phyloP scores from a whole-genome alignment of 179 eudicot species.

The Silene vulgaris region DNA sequence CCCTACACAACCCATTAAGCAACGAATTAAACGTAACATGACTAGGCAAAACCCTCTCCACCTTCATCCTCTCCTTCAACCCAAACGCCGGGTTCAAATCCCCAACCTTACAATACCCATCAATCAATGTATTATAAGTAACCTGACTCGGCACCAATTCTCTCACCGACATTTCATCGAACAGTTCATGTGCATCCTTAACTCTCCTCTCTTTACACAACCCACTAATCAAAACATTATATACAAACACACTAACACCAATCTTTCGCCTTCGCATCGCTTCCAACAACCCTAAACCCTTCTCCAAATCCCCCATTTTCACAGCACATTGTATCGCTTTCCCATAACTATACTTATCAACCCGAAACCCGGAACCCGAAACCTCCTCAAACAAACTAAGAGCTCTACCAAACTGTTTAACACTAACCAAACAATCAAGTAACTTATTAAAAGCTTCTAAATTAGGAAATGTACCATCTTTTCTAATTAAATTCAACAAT shows the following conservation, averaged over 20 bases:
- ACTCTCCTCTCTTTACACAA: slow-evolving; percentile 46
- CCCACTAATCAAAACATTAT: slow-evolving; percentile 60
- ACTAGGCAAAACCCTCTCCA: slow-evolving; percentile 42
- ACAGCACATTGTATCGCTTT: slow-evolving; percentile 71
- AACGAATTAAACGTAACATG: slow-evolving; percentile 60
- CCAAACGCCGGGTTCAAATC: slow-evolving; percentile 41
- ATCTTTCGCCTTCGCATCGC: slow-evolving; percentile 38
- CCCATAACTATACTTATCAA: slow-evolving; percentile 51
- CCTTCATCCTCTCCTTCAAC: slow-evolving; percentile 53
- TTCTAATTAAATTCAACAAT: slow-evolving; percentile 33
- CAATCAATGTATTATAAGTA: slow-evolving; percentile 52
- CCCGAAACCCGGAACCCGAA: slow-evolving; percentile 35
- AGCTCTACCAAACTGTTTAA: slow-evolving; percentile 28
- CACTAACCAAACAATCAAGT: slow-evolving; percentile 45
- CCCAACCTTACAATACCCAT: slow-evolving; percentile 59
- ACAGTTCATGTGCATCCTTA: slow-evolving; percentile 39
- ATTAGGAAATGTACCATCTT: slow-evolving; percentile 40
- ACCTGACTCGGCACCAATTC: slow-evolving; percentile 36
- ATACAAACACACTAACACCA: slow-evolving; percentile 49
- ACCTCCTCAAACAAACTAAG: slow-evolving; percentile 44
- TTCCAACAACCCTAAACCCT: slow-evolving; percentile 43
- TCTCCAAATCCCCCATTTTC: slow-evolving; percentile 50
- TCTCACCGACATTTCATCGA: slow-evolving; percentile 47
- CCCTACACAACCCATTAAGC: slow-evolving; percentile 63
- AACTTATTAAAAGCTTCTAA: slow-evolving; percentile 40